Conservation (phyloP, 257 asterid genomes). For the Osmanthus fragrans region DNA sequence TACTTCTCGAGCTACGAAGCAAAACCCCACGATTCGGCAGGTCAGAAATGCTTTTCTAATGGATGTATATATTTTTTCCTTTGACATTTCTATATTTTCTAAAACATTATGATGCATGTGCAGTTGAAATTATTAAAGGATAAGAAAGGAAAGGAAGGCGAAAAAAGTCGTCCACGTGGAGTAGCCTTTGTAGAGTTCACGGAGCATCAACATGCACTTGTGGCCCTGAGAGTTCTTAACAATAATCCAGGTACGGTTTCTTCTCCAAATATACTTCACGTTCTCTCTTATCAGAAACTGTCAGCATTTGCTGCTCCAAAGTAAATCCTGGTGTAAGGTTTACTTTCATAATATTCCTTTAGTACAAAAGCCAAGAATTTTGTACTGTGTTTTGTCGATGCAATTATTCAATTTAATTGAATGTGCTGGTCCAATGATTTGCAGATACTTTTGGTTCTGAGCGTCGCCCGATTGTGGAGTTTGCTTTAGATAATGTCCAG, state of each 20-base stretch:
- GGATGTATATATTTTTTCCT: background rate
- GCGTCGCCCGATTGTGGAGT: constrained; percentile 97
- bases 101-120: constrained; percentile 22
- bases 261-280: background rate
- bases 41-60: constrained; percentile 38
- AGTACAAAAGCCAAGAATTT: background rate
- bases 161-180: constrained; percentile 74
- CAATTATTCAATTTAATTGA: background rate
- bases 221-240: constrained; percentile 94
- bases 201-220: constrained; percentile 98
- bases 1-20: constrained; percentile 91
- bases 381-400: constrained; percentile 1
- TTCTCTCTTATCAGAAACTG: background rate
- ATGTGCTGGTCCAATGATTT: constrained; percentile 15
- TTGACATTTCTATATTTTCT: background rate
- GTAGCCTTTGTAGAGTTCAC: constrained; percentile 92
- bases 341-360: constrained; percentile 3
- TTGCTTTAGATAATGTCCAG: constrained; percentile 88
- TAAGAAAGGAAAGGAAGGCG: constrained; percentile 57
- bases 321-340: background rate
- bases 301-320: background rate
- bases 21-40: constrained; percentile 84
- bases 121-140: constrained; percentile 80
- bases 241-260: constrained; percentile 76
- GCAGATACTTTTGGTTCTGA: constrained; percentile 81